Evolutionary conservation across 2,329 filamentous ascomycete genomes (phyloP).

Genomic region (Verticillium isaacii): DNA sequence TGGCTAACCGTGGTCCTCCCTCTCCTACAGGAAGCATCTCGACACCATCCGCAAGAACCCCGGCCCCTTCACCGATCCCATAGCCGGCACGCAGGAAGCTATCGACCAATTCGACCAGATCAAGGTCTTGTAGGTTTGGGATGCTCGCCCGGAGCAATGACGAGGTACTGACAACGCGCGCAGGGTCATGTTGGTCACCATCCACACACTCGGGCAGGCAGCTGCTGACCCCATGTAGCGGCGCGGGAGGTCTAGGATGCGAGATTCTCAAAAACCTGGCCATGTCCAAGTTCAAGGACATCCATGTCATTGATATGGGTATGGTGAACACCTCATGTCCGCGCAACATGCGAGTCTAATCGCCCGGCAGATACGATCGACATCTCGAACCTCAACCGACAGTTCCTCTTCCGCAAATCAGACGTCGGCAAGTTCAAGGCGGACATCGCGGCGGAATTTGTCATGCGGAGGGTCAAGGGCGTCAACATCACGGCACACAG

Average conservation of each 20-base stretch:
- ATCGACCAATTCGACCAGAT: slow-evolving; percentile 58
- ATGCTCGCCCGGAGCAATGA: neutral
- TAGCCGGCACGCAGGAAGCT: slow-evolving; percentile 45
- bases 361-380: slow-evolving; percentile 78
- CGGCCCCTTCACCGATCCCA: slow-evolving; percentile 77
- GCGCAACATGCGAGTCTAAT: neutral
- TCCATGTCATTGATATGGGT: slow-evolving; percentile 99
- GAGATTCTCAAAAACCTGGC: slow-evolving; percentile 96
- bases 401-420: slow-evolving; percentile 88
- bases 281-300: slow-evolving; percentile 90
- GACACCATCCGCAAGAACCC: slow-evolving; percentile 71
- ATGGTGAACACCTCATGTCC: slow-evolving; percentile 19
- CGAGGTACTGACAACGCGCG: slow-evolving; percentile 15
- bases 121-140: slow-evolving; percentile 64
- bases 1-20: neutral
- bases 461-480: slow-evolving; percentile 82
- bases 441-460: slow-evolving; percentile 85
- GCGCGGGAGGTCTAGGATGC: slow-evolving; percentile 89
- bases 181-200: slow-evolving; percentile 47
- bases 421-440: slow-evolving; percentile 95
- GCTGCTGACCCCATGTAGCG: slow-evolving; percentile 45
- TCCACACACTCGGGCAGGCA: neutral
- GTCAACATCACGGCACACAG: slow-evolving; percentile 94
- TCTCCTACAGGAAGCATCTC: slow-evolving; percentile 65
- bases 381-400: slow-evolving; percentile 94